A percentile compares a stretch with the other conserved stretches of the same genome.
Conservation (phyloP, 2,329 filamentous ascomycete species). For the Sporothrix luriei region DNA sequence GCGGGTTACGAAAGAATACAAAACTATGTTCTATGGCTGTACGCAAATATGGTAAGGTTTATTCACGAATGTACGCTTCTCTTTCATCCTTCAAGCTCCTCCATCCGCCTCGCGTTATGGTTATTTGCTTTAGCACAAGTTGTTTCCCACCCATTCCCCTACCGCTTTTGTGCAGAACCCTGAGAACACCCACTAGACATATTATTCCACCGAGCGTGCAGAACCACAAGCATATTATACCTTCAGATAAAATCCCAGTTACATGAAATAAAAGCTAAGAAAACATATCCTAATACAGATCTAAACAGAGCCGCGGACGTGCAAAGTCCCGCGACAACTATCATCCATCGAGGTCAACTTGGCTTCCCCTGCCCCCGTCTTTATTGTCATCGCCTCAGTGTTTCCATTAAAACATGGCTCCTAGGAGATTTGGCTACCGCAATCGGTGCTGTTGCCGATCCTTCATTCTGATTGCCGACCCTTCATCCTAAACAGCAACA, state of each 20-base stretch:
- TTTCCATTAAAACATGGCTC: neutral
- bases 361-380: no score
- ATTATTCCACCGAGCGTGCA: neutral
- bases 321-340: constrained; percentile 2
- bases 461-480: no score
- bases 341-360: neutral
- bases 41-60: no score
- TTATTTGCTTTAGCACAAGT: neutral
- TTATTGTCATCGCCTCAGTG: no score
- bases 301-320: neutral
- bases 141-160: neutral
- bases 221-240: neutral
- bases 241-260: neutral
- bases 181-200: neutral
- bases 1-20: no score
- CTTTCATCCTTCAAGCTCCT: neutral
- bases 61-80: no score
- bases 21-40: no score
- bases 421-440: neutral
- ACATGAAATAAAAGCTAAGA: neutral
- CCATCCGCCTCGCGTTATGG: neutral
- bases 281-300: neutral
- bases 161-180: neutral
- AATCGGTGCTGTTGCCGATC: no score
- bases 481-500: neutral